Conservation (phyloP, 192 early-diverging fungal species). For the Backusella morwellensis region DNA sequence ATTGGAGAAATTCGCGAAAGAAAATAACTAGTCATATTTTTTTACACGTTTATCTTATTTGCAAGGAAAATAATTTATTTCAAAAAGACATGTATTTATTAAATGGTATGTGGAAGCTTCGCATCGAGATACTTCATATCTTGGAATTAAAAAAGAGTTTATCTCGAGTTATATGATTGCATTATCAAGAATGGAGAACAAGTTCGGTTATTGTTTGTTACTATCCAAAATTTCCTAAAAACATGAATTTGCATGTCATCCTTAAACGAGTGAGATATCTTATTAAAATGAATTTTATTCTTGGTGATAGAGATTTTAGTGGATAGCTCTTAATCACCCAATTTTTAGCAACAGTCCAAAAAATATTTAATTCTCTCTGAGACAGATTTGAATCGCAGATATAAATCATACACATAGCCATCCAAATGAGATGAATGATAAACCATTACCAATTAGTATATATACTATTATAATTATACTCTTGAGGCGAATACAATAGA, state of each 20-base stretch:
- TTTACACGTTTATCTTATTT: neutral
- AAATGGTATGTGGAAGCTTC: no score
- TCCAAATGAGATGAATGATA: neutral
- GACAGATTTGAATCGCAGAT: conserved; percentile 1
- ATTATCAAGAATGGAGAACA: no score
- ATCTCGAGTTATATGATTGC: no score
- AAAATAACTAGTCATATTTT: neutral
- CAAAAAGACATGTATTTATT: no score
- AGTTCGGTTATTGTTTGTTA: neutral
- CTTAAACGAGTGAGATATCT: neutral
- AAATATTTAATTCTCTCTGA: neutral
- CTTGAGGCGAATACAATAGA: neutral
- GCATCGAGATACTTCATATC: no score
- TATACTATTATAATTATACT: neutral
- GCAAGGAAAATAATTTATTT: neutral
- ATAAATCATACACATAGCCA: neutral
- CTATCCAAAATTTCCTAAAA: neutral
- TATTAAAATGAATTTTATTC: neutral
- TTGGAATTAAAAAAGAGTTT: no score
- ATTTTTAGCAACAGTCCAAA: no score
- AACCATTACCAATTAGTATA: neutral
- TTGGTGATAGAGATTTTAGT: no score
- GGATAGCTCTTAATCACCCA: no score
- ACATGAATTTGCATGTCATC: neutral
- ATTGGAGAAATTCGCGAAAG: neutral